These are phyloP conservation scores for Miscanthus lutarioriparius DNA, from an alignment of 176 grass and related monocot species.

Conservation along the genomic window DNA sequence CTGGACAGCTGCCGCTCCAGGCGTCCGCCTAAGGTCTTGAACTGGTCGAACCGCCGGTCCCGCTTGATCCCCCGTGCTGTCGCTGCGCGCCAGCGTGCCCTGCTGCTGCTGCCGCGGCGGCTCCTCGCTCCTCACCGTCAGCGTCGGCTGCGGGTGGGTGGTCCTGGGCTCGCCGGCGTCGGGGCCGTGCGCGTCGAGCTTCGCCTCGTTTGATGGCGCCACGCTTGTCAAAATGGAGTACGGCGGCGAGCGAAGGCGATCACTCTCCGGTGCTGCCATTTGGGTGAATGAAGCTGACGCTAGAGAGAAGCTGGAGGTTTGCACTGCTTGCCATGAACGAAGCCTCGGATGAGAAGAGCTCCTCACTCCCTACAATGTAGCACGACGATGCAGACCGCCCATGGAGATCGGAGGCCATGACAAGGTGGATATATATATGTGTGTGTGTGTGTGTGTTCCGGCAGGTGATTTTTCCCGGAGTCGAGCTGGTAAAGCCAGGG, in stretches of 20 bases:
- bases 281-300: background rate
- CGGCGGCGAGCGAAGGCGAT: background rate
- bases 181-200: conserved; percentile 23
- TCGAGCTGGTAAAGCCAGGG: background rate
- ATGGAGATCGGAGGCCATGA: background rate
- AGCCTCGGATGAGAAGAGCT: background rate
- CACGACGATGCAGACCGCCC: background rate
- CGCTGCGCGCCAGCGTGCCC: conserved; percentile 12
- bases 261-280: background rate
- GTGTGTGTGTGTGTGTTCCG: too few species aligned
- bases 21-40: conserved; percentile 78
- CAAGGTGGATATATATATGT: too few species aligned
- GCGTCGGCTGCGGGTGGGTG: conserved; percentile 37
- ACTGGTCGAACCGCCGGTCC: conserved; percentile 63
- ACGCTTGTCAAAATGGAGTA: conserved; percentile 38
- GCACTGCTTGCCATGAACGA: background rate
- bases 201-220: conserved; percentile 5
- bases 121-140: background rate
- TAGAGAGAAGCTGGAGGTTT: background rate
- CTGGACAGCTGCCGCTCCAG: conserved; percentile 73
- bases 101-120: background rate
- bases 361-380: background rate
- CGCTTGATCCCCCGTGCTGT: conserved; percentile 46
- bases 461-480: background rate
- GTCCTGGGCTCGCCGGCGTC: background rate